A percentile compares a stretch with the other conserved stretches of the same genome.
Evolutionary conservation across 805 yeast species (phyloP).

Genomic region (Monosporozyma solicola): DNA sequence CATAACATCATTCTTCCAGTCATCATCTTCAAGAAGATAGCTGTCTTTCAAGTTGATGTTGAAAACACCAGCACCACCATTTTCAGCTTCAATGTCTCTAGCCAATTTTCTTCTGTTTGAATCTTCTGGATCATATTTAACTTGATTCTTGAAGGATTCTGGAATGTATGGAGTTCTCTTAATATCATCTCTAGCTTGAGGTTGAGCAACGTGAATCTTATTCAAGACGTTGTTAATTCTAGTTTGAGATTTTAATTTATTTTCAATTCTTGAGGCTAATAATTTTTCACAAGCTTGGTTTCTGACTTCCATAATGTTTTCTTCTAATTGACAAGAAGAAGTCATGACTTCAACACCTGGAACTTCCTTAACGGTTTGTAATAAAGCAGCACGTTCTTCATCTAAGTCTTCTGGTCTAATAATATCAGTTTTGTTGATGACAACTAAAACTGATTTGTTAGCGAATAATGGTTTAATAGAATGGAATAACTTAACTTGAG

Average conservation of each 20-base stretch:
- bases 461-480: slow-evolving; percentile 96
- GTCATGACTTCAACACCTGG: slow-evolving; percentile 89
- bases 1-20: slow-evolving; percentile 95
- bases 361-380: slow-evolving; percentile 53
- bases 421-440: slow-evolving; percentile 91
- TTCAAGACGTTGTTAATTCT: slow-evolving; percentile 83
- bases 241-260: slow-evolving; percentile 86
- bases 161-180: slow-evolving; percentile 78
- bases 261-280: slow-evolving; percentile 91
- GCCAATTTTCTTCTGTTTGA: slow-evolving; percentile 77
- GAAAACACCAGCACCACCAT: slow-evolving; percentile 98
- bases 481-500: slow-evolving; percentile 93
- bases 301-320: slow-evolving; percentile 90
- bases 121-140: slow-evolving; percentile 68
- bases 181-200: slow-evolving; percentile 79
- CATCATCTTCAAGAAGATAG: slow-evolving; percentile 87
- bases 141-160: slow-evolving; percentile 50
- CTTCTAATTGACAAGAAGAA: slow-evolving; percentile 89
- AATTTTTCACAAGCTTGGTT: slow-evolving; percentile 96
- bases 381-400: slow-evolving; percentile 59
- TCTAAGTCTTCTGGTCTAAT: slow-evolving; percentile 77
- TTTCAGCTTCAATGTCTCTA: slow-evolving; percentile 82
- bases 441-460: slow-evolving; percentile 92
- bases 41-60: slow-evolving; percentile 89
- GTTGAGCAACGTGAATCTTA: slow-evolving; percentile 91